Evolutionary conservation across 2,329 filamentous ascomycete species (phyloP).

Genomic region (Pyrenophora teres): DNA sequence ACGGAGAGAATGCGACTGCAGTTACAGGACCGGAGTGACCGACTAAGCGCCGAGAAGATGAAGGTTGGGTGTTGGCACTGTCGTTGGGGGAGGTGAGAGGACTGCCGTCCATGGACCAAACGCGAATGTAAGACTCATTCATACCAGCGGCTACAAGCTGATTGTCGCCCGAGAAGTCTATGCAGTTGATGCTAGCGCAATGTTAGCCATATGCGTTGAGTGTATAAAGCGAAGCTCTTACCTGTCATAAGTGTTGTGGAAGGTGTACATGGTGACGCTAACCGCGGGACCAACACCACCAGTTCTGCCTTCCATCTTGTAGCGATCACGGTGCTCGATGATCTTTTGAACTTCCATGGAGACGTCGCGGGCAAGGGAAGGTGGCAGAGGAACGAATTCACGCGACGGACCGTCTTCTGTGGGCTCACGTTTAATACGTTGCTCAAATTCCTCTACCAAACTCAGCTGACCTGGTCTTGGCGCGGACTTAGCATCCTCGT

Average conservation of each 20-base stretch:
- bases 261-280: constrained; percentile 96
- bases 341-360: constrained; percentile 93
- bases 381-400: constrained; percentile 81
- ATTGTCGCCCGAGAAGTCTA: constrained; percentile 94
- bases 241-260: constrained; percentile 94
- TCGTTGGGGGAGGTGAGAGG: constrained; percentile 70
- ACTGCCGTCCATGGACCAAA: constrained; percentile 89
- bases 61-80: constrained; percentile 58
- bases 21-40: constrained; percentile 92
- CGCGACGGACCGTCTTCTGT: constrained; percentile 80
- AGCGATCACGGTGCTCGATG: constrained; percentile 88
- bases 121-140: constrained; percentile 90
- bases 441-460: constrained; percentile 85
- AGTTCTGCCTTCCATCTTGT: constrained; percentile 82
- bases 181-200: constrained; percentile 75
- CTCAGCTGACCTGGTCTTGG: constrained; percentile 72
- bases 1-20: constrained; percentile 84
- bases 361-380: constrained; percentile 86
- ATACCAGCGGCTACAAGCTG: constrained; percentile 86
- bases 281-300: constrained; percentile 82
- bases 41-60: constrained; percentile 75
- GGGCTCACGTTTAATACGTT: constrained; percentile 86
- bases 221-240: constrained; percentile 51
- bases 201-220: not conserved
- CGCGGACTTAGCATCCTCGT: constrained; percentile 79